These are phyloP conservation scores for Avena sativa DNA, from an alignment of 176 grass and related monocot genomes.

Conservation along the genomic window DNA sequence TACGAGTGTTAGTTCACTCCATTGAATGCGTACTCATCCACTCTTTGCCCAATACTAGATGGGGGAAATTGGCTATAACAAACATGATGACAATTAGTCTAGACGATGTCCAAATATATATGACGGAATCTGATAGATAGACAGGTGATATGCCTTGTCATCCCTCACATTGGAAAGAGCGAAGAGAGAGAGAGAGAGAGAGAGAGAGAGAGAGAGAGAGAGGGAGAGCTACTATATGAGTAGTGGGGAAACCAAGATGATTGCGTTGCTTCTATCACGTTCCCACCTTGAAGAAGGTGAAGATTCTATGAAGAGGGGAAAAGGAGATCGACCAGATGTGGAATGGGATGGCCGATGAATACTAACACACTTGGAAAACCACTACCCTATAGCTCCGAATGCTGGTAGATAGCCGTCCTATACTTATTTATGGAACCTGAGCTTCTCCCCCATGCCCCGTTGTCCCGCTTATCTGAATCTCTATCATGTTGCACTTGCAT, in stretches of 20 bases:
- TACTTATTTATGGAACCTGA: not conserved
- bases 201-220: not conserved
- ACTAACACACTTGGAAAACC: not conserved
- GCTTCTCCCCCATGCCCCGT: not conserved
- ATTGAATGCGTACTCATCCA: not conserved
- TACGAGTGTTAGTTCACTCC: not conserved
- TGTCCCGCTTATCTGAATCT: constrained; percentile 40
- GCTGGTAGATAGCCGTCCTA: not conserved
- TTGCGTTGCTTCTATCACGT: not conserved
- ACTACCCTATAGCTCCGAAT: not conserved
- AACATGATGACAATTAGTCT: not conserved
- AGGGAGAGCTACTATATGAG: not conserved
- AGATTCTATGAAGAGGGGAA: not conserved
- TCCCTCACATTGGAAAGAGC: constrained; percentile 42
- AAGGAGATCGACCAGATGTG: constrained; percentile 3
- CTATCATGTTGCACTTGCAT: not conserved
- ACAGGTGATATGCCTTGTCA: not conserved
- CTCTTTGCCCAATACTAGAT: not conserved
- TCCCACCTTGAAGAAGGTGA: constrained; percentile 34
- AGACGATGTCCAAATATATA: not conserved
- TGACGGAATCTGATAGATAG: too few species aligned
- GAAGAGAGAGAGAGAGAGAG: not conserved
- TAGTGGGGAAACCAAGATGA: constrained; percentile 43
- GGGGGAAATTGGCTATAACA: not conserved
- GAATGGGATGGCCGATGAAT: not conserved